Percentiles rank a stretch among this genome's conserved stretches.
Evolutionary conservation across 2,329 filamentous ascomycete genomes (phyloP).

Genomic region (Colletotrichum destructivum): DNA sequence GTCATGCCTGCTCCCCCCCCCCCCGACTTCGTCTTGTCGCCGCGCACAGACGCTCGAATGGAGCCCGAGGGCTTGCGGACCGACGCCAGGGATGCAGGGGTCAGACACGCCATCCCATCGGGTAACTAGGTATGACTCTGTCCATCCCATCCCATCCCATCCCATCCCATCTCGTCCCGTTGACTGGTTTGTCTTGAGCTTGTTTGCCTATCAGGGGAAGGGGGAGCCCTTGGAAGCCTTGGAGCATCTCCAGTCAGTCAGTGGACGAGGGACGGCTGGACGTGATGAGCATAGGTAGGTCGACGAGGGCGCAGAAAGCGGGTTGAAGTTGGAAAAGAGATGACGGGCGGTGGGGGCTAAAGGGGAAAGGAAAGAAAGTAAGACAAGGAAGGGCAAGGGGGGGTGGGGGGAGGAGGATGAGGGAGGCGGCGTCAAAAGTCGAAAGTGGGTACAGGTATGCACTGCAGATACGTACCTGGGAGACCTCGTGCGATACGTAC

Average conservation of each 20-base stretch:
- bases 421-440: no score
- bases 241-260: no score
- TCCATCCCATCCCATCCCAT: no score
- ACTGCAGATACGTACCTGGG: no score
- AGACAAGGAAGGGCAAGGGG: no score
- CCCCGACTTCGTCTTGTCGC: constrained; percentile 29
- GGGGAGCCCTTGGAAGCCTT: not conserved
- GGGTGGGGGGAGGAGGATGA: no score
- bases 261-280: not conserved
- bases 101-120: constrained; percentile 3
- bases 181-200: not conserved
- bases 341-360: constrained; percentile 1
- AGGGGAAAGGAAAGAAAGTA: no score
- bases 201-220: not conserved
- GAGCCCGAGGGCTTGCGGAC: constrained; percentile 31
- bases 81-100: not conserved
- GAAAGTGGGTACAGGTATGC: no score
- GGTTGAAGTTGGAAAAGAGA: not conserved
- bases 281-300: not conserved
- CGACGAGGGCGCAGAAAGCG: not conserved
- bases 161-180: not conserved
- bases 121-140: no score
- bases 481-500: no score
- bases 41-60: constrained; percentile 37
- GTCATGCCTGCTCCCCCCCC: not conserved